phyloP scores from a whole-genome alignment of 2,329 filamentous ascomycete genomes.

The Ceratocystis cacaofunesta region DNA sequence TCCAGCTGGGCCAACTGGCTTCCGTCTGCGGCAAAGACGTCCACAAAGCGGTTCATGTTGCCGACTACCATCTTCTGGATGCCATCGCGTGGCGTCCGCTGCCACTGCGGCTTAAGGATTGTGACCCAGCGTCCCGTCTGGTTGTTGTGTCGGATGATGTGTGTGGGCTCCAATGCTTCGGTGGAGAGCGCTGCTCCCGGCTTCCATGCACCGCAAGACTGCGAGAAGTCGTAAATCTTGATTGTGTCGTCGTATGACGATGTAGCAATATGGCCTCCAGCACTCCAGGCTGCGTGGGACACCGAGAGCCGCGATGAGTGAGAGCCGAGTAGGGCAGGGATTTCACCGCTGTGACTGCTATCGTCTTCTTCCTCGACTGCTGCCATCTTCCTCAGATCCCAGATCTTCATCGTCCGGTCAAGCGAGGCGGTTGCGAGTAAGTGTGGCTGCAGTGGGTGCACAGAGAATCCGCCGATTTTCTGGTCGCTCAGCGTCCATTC shows the following conservation, averaged over 20 bases:
- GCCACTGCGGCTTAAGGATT: slow-evolving; percentile 73
- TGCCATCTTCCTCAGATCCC: slow-evolving; percentile 73
- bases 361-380: slow-evolving; percentile 44
- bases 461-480: slow-evolving; percentile 87
- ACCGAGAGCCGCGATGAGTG: slow-evolving; percentile 75
- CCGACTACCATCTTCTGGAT: slow-evolving; percentile 83
- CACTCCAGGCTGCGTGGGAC: slow-evolving; percentile 82
- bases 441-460: slow-evolving; percentile 67
- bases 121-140: slow-evolving; percentile 93
- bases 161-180: slow-evolving; percentile 51
- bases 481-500: slow-evolving; percentile 65
- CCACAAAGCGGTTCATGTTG: slow-evolving; percentile 96
- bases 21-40: slow-evolving; percentile 69
- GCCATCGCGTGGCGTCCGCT: slow-evolving; percentile 58
- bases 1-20: slow-evolving; percentile 79
- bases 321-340: slow-evolving; percentile 61
- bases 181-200: slow-evolving; percentile 42
- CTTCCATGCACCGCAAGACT: slow-evolving; percentile 41
- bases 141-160: slow-evolving; percentile 72
- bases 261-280: slow-evolving; percentile 72
- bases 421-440: slow-evolving; percentile 79
- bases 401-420: slow-evolving; percentile 78
- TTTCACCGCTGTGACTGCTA: slow-evolving; percentile 28
- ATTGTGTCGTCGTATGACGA: slow-evolving; percentile 90
- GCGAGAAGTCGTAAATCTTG: slow-evolving; percentile 73